phyloP scores from a whole-genome alignment of 1,284 basidiomycete species.

The Gomphus bonarii region DNA sequence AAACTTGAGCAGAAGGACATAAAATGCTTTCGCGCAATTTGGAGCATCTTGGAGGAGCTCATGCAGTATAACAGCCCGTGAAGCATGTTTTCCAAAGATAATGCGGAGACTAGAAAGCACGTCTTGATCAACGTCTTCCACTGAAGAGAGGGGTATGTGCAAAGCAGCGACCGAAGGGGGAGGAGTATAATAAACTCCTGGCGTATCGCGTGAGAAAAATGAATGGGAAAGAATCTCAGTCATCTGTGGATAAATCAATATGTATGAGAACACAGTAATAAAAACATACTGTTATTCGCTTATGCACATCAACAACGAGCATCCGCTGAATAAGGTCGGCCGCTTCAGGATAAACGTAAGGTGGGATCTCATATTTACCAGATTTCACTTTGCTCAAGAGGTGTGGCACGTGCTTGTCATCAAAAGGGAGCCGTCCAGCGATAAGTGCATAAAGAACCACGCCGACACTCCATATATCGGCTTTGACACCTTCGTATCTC shows the following conservation, averaged over 20 bases:
- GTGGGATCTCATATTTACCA: constrained; percentile 78
- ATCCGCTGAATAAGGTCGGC: constrained; percentile 72
- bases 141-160: constrained; percentile 56
- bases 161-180: constrained; percentile 58
- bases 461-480: constrained; percentile 93
- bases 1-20: constrained; percentile 78
- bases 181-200: constrained; percentile 44
- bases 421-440: constrained; percentile 81
- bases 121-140: constrained; percentile 74
- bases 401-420: constrained; percentile 75
- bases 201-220: constrained; percentile 52
- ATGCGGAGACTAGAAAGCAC: constrained; percentile 83
- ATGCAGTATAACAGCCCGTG: constrained; percentile 43
- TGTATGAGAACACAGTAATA: neutral
- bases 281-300: constrained; percentile 65
- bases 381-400: constrained; percentile 86
- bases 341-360: constrained; percentile 61
- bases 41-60: constrained; percentile 48
- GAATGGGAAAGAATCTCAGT: constrained; percentile 82
- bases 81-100: constrained; percentile 70
- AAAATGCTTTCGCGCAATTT: constrained; percentile 87
- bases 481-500: constrained; percentile 88
- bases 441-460: constrained; percentile 86
- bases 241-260: constrained; percentile 44
- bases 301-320: constrained; percentile 84